Base-by-base conservation (phyloP, 768 basidiomycete species). In the Crucibulum laeve region DNA sequence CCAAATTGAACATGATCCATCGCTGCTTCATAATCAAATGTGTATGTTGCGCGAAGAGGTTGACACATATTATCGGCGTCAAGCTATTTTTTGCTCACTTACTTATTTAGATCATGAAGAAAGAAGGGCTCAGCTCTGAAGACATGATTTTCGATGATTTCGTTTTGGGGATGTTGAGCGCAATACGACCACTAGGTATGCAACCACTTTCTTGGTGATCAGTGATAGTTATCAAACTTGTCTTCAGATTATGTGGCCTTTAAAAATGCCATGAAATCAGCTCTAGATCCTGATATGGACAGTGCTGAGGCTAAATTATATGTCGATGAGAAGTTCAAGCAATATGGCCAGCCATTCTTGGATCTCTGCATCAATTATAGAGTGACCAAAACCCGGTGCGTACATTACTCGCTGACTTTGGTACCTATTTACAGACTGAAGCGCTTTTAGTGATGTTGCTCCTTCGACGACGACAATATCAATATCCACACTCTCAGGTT, bases 111-210 rank as follows among this genome's bases (percentile, higher is more conserved):
- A 57, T 72, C 5, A 56, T 57, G 47, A 42, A 33, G 3, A 47
- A 47, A 26, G 49, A 63, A 25, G 40, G 53, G 14, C 42, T 68
- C 37, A 40, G 46, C 17, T 42, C 49, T n/a, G 53, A 57, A 24
- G 52, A 63, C 21, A 63, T 66, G 14, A 53, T 70, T 24, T 57
- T 71, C 18, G 59, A 59, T 6, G 64, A 71, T 45, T 59, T 58
- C 24, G 57, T 56, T 10, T 43, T 77, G 30, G 53, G 68, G 50
- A 52, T 53, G 18, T 45, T 77, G 5, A 71, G 71, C 44, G 48
- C 53, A 4, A 61, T 58, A 8, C 62, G 68, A 40, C 76, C 76
- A 1, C 50, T 56, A 53, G 77, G 77, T 72, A 43, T 34, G 47
- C 36, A 7, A n/a, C 18, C n/a, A 4, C 34, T 13, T 19, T 39